Base-by-base conservation (phyloP, 2,329 filamentous ascomycete genomes). In the Leptographium flavum region DNA sequence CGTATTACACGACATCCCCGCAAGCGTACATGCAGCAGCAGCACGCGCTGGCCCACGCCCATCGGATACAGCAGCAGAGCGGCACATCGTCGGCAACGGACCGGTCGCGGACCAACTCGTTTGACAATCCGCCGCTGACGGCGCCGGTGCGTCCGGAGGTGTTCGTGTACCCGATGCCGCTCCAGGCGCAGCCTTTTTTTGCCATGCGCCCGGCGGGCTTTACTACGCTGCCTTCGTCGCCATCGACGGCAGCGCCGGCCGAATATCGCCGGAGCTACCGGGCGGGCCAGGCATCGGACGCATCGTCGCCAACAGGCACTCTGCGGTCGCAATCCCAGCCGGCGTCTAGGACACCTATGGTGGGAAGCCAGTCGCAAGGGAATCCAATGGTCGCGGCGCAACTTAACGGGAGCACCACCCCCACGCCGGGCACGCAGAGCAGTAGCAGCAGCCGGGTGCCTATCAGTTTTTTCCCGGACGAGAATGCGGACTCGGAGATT, bases 271-370 rank as follows among this genome's bases (percentile, higher is more conserved):
- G 76, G 43, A 69, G 72, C 39, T 74, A 80, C 51, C 65, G 76
- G 54, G 71, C 73, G 2, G 63, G 65, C 10, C 60, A 65, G 22
- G 62, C 67, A 15, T 70, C 66, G 22, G 74, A 79, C 31, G 58
- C 67, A 14, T 66, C 62, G 17, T 60, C 65, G 32, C 60, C 67
- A 23, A 72, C 65, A 45, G 73, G 75, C 52, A 65, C 74, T n/a
- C 58, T 78, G 49, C 69, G 77, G 50, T 81, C 77, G 23, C 77
- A 81, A 56, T 81, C 77, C n/a, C 77, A 81, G 56, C 77, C 77
- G 22, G 76, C 76, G 3, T 70, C 73, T 30, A 65, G 74, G 28
- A 56, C 55, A 3, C 55, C 63, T 3, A 58, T 63, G 52, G 49
- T 51, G 54, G 59, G 39, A 50, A 60, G 53, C 28, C 64, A 54